Base-by-base conservation (phyloP, 352 stramenopile genomes). In the Phytopythium litorale region DNA sequence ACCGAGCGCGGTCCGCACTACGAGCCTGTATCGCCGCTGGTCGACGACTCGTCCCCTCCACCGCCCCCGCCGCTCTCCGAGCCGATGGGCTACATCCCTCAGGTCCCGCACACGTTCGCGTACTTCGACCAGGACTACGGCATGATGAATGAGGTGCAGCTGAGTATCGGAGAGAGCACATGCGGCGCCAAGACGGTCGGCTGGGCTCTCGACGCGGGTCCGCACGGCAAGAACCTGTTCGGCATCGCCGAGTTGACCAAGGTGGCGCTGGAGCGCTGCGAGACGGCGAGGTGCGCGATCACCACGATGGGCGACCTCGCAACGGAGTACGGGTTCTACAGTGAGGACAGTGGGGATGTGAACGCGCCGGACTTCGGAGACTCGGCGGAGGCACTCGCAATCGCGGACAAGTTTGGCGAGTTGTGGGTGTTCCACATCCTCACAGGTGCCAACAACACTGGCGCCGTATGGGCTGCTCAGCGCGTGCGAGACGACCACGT, bases 391-490 rank as follows among this genome's bases (percentile, higher is more conserved):
- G 77, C 85, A 32, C 78, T 98, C 4, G 79, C 76, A 7, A 85
- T 98, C 9, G 81, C 76, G 4, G 94, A 98, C 69, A 80, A 88
- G 49, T 68, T 84, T 21, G 81, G 79, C 18, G 92, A 98, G 64
- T 84, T 89, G 19, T 98, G 94, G 93, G 79, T 98, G 28, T 98
- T 98, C 76, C 94, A 98, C 67, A 87, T 98, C 2, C 68, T 98
- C 48, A 95, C 94, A 7, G 94, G 97, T 19, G 76, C 73, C 42
- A 65, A 96, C 45, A 94, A 97, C 28, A 63, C 81, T 13, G 84
- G 80, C 28, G 94, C 93, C 0, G 87, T 98, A 30, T 98, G 94
- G 94, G 94, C 87, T 0, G 96, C 96, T 1, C 91, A 98, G 76
- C 86, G 89, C 42, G 88, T 98, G 23, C 88, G 84, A 0, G 87